These are phyloP conservation scores for Juglanconis juglandina DNA, from an alignment of 2,329 filamentous ascomycete genomes.

Conservation along the genomic window DNA sequence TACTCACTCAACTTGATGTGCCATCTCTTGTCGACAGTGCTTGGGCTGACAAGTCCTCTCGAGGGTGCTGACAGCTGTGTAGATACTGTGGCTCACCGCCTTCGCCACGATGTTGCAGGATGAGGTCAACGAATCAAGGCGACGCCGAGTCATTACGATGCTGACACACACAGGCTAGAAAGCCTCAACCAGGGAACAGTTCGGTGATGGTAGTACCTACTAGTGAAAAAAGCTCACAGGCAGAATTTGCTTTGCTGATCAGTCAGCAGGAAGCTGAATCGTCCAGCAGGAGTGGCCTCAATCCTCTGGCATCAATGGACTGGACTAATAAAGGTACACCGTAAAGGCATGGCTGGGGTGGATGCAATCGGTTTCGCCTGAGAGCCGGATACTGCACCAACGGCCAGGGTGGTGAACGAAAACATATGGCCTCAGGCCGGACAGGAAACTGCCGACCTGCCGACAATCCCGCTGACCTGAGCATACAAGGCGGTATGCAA, in stretches of 20 bases:
- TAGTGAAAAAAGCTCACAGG: not conserved
- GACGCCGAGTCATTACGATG: conserved; percentile 1
- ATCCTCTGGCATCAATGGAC: not conserved
- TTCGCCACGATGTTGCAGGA: not conserved
- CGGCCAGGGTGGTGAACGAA: not conserved
- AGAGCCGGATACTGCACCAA: not conserved
- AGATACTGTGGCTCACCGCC: not conserved
- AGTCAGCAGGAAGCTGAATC: not conserved
- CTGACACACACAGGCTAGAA: not conserved
- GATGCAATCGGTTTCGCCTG: not conserved
- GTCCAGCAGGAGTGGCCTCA: not conserved
- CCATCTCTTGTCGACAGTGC: too few species aligned
- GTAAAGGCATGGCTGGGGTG: conserved; percentile 9
- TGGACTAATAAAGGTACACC: not conserved
- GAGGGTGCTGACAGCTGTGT: not conserved
- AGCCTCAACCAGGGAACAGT: not conserved
- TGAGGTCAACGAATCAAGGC: conserved; percentile 8
- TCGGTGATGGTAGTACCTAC: not conserved
- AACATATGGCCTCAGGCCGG: conserved; percentile 1
- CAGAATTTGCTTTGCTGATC: not conserved
- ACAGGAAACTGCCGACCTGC: conserved; percentile 2
- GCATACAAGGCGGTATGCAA: too few species aligned
- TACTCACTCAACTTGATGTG: too few species aligned
- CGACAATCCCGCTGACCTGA: not conserved
- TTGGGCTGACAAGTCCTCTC: not conserved